Evolutionary conservation across 1,284 basidiomycete species (phyloP), one percentile per base, ranked within the genome.

Genomic region (Paramarasmius palmivorus): DNA sequence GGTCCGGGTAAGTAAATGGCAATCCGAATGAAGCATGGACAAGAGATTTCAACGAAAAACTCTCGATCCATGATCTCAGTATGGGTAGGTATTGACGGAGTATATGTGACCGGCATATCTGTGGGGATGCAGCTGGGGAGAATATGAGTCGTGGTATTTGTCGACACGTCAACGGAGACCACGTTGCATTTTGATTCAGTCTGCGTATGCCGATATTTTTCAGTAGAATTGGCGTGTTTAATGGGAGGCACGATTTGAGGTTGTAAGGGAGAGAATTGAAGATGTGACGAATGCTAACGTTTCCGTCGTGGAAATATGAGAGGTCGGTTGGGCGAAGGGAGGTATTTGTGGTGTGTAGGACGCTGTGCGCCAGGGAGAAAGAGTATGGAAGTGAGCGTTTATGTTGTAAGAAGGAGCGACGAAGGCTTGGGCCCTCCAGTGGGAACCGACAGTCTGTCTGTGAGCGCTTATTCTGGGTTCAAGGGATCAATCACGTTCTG

Each of bases 401-500:
- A n/a, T n/a, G n/a, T n/a, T n/a, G n/a, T 51, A 6, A 35, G 51
- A 2, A 56, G 4, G 47, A 45, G 14, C 32, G 45, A 39, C 41
- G 14, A 20, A 58, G 55, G 32, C 60, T 54, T 12, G 15, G 8
- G 9, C 46, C 52, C 37, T 62, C 56, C 4, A 67, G 53, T 0
- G 68, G 67, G 20, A 54, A 50, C 10, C 25, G 29, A 46, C 68
- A 72, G 1, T 54, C n/a, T n/a, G n/a, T n/a, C n/a, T n/a, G n/a
- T n/a, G n/a, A n/a, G n/a, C n/a, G n/a, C n/a, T n/a, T n/a, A n/a
- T n/a, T n/a, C n/a, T n/a, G n/a, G n/a, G n/a, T n/a, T n/a, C n/a
- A n/a, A n/a, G n/a, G n/a, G n/a, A n/a, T n/a, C n/a, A n/a, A n/a
- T n/a, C n/a, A n/a, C n/a, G n/a, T n/a, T n/a, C n/a, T n/a, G n/a